Evolutionary conservation across 139 green algal species (phyloP).

Genomic region (Edaphochlamys debaryana): DNA sequence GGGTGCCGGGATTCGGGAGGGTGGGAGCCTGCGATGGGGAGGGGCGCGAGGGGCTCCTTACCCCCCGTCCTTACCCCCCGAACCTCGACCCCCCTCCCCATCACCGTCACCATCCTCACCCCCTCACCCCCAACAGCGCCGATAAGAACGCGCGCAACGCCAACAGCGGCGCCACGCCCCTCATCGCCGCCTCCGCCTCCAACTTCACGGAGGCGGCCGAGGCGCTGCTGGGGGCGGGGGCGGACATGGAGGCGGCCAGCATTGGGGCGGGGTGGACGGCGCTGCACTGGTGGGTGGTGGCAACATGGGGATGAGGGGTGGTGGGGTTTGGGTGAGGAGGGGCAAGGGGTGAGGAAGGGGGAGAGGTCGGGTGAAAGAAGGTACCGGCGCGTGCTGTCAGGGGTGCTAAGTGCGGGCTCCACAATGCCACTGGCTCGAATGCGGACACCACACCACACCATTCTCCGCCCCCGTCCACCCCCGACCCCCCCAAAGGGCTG

Average conservation of each 20-base stretch:
- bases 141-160: neutral
- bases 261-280: slow-evolving; percentile 14
- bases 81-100: neutral
- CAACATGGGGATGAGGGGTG: no score
- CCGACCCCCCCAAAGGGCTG: no score
- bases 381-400: no score
- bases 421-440: no score
- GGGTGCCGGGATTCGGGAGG: no score
- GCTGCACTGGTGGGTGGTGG: slow-evolving; percentile 1
- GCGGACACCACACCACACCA: no score
- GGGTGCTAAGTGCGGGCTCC: no score
- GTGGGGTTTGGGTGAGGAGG: no score
- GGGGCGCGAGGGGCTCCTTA: neutral
- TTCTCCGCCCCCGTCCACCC: no score
- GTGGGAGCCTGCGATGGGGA: neutral
- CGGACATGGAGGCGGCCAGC: slow-evolving; percentile 11
- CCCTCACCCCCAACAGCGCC: no score
- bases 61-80: neutral
- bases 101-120: neutral
- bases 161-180: slow-evolving; percentile 11
- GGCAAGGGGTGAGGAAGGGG: no score
- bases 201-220: slow-evolving; percentile 31
- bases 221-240: slow-evolving; percentile 19
- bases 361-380: no score
- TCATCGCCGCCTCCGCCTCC: slow-evolving; percentile 4